Conservation (phyloP, 345 rosid genomes). For the Microthlaspi erraticum region DNA sequence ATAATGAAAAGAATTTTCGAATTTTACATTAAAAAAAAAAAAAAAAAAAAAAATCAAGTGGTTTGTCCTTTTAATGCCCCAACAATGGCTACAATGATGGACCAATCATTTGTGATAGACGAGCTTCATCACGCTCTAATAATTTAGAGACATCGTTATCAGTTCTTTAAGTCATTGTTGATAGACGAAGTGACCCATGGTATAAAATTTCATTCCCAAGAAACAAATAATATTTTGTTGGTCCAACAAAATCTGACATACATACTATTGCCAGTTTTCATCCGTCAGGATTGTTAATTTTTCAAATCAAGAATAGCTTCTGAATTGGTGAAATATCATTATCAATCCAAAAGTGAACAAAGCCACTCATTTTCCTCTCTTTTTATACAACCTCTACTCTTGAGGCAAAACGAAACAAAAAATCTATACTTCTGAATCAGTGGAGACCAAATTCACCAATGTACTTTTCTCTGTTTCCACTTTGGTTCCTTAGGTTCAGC, state of each 20-base stretch:
- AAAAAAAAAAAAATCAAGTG: neutral
- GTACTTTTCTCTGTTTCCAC: neutral
- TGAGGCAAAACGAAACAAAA: neutral
- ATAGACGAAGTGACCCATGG: constrained; percentile 15
- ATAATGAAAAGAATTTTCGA: neutral
- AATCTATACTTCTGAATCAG: neutral
- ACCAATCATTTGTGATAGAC: neutral
- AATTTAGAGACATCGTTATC: neutral
- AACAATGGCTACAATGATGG: neutral
- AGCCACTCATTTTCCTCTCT: constrained; percentile 13
- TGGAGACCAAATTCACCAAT: constrained; percentile 22
- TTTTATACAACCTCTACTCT: neutral
- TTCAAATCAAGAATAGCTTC: constrained; percentile 1
- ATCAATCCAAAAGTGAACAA: constrained; percentile 14
- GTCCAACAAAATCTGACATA: constrained; percentile 14
- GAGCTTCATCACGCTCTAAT: constrained; percentile 11
- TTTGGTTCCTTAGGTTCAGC: constrained; percentile 28
- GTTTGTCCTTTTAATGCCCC: neutral
- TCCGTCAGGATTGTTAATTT: neutral
- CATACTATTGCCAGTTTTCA: constrained; percentile 11
- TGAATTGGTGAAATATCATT: constrained; percentile 26
- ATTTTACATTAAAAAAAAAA: too few species aligned
- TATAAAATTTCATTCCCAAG: neutral
- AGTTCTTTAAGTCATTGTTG: constrained; percentile 2
- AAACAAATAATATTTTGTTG: neutral